Base-by-base conservation (phyloP, 2,329 filamentous ascomycete species). In the Scleromitrula shiraiana region DNA sequence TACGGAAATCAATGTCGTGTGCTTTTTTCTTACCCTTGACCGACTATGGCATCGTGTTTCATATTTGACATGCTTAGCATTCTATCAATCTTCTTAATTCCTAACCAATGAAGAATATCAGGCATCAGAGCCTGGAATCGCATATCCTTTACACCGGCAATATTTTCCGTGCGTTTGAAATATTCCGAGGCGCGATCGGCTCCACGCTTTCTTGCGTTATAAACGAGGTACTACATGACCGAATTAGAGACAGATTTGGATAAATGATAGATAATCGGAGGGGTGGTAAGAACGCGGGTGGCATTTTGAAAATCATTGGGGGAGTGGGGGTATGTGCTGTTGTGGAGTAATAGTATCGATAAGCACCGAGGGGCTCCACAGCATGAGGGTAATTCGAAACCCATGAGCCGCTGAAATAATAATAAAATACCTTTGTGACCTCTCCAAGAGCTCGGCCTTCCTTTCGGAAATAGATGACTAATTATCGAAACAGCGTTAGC, bases 11-110 rank as follows among this genome's bases (percentile, higher is more conserved):
- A 40, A 38, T 20, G 29, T 53, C 42, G 32, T 35, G 41, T 51
- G 41, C 27, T 38, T 37, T 30, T 7, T 41, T 49, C 56, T 58
- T 58, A 82, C 79, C 86, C 86, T 71, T 90, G 85, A 50, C 81
- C 78, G 45, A 93, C 87, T 62, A 93, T 91, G 45, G 87, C 87
- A 69, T 93, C 87, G 68, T 93, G 83, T 72, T 93, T 91, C 86
- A 91, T 90, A 69, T 97, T 95, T 69, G 88, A 95, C 93, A 97
- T 97, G 71, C 88, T 95, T 59, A 96, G 73, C 93, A 97, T 98
- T 52, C 90, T 78, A 67, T 98, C 93, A 63, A 98, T 97, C 75
- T 97, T 97, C 65, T 86, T 93, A 64, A 98, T 96, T 53, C 93
- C 93, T 24, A 98, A 78, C 93, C 93, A 97, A 69, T 97, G 93